A percentile compares a stretch with the other conserved stretches of the same genome.
phyloP scores from a whole-genome alignment of 164 flowering plant species.

The Dillenia suffruticosa region DNA sequence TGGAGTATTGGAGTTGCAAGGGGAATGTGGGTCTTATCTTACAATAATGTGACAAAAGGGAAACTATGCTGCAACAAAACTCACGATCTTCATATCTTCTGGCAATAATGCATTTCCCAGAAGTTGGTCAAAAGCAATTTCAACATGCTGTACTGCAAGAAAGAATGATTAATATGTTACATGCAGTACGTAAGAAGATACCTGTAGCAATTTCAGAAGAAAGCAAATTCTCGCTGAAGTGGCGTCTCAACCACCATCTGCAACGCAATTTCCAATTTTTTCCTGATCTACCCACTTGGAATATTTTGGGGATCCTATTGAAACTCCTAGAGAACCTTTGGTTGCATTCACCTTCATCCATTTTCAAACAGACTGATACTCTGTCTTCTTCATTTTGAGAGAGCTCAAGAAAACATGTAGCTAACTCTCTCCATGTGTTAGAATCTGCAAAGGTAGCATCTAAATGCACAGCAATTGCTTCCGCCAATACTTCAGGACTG shows the following conservation, averaged over 20 bases:
- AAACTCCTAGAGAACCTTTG: conserved; percentile 5
- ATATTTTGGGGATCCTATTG: conserved; percentile 26
- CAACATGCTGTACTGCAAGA: background rate
- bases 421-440: conserved; percentile 59
- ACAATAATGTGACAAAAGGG: no score
- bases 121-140: background rate
- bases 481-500: conserved; percentile 37
- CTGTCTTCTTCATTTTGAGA: conserved; percentile 51
- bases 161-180: background rate
- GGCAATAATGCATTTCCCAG: background rate
- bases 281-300: conserved; percentile 31
- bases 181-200: conserved; percentile 14
- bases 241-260: conserved; percentile 73
- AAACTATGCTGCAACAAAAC: no score
- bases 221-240: conserved; percentile 41
- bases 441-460: conserved; percentile 54
- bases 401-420: conserved; percentile 53
- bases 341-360: conserved; percentile 17
- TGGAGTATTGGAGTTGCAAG: no score
- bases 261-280: conserved; percentile 59
- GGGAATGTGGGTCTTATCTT: no score
- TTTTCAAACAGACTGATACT: conserved; percentile 35
- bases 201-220: conserved; percentile 51
- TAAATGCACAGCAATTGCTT: conserved; percentile 77
- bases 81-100: no score